Percentiles rank a stretch among this genome's conserved stretches.
Evolutionary conservation across 2,329 filamentous ascomycete species (phyloP).

Genomic region (Fonsecaea monophora): DNA sequence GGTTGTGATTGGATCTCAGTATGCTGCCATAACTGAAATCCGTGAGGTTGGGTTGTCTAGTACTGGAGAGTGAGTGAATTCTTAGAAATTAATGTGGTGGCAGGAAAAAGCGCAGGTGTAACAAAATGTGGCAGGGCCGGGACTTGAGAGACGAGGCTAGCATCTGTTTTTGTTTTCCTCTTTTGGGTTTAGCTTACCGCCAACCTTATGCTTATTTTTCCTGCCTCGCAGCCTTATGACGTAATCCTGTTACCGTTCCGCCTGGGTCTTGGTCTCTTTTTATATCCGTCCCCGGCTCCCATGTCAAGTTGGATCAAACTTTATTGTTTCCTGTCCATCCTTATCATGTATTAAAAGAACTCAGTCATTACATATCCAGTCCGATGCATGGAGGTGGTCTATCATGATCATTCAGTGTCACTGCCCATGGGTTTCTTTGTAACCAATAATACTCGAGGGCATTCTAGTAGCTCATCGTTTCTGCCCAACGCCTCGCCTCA

Average conservation of each 20-base stretch:
- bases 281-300: neutral
- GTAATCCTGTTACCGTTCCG: slow-evolving; percentile 6
- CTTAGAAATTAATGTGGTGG: slow-evolving; percentile 26
- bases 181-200: slow-evolving; percentile 17
- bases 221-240: slow-evolving; percentile 15
- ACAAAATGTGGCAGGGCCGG: slow-evolving; percentile 17
- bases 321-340: neutral
- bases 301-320: neutral
- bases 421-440: neutral
- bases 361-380: neutral
- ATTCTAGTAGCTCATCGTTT: slow-evolving; percentile 10
- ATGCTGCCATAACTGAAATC: slow-evolving; percentile 37
- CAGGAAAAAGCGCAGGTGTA: slow-evolving; percentile 24
- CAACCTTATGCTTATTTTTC: slow-evolving; percentile 7
- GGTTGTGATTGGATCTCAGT: slow-evolving; percentile 30
- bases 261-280: neutral
- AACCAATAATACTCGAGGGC: slow-evolving; percentile 25
- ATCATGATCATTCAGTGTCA: slow-evolving; percentile 6
- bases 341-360: neutral
- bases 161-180: slow-evolving; percentile 7
- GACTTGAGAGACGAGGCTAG: slow-evolving; percentile 7
- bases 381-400: neutral
- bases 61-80: slow-evolving; percentile 22
- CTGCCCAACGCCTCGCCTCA: slow-evolving; percentile 24
- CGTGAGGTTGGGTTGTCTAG: slow-evolving; percentile 37